phyloP scores from a whole-genome alignment of 805 yeast species.

The Lachancea quebecensis region DNA sequence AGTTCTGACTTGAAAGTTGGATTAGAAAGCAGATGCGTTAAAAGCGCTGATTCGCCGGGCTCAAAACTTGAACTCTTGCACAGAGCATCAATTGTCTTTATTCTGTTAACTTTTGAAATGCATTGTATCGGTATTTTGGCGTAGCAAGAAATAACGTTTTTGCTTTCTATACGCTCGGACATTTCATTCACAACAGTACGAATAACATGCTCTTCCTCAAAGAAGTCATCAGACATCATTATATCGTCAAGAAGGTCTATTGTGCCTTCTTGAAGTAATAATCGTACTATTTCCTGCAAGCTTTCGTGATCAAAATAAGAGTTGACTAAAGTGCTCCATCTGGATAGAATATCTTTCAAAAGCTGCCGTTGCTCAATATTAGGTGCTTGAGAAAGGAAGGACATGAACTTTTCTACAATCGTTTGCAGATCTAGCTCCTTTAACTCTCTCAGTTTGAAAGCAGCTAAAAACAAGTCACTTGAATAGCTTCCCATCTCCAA shows the following conservation, averaged over 20 bases:
- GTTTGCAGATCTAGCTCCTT: conserved; percentile 24
- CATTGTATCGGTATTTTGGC: conserved; percentile 45
- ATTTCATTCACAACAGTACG: conserved; percentile 24
- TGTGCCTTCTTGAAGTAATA: conserved; percentile 24
- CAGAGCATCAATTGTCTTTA: conserved; percentile 23
- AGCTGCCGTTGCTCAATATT: conserved; percentile 6
- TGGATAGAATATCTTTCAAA: conserved; percentile 31
- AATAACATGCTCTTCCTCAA: conserved; percentile 42
- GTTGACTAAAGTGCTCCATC: conserved; percentile 52
- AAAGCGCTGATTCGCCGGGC: conserved; percentile 13
- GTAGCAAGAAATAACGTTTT: conserved; percentile 8
- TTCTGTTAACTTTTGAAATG: conserved; percentile 33
- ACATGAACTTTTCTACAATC: conserved; percentile 22
- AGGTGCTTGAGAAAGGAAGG: conserved; percentile 14
- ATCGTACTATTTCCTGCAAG: conserved; percentile 26
- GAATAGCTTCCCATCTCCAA: neutral
- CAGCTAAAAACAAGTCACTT: conserved; percentile 29
- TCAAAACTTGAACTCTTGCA: conserved; percentile 7
- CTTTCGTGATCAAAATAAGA: conserved; percentile 28
- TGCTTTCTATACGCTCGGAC: conserved; percentile 7
- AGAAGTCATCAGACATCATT: conserved; percentile 36
- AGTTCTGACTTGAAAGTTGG: conserved; percentile 50
- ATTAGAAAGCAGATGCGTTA: conserved; percentile 38
- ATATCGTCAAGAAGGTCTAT: conserved; percentile 19
- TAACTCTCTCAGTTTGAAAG: conserved; percentile 47